phyloP scores from a whole-genome alignment of 768 basidiomycete species.

The Dacryopinax primogenitus region DNA sequence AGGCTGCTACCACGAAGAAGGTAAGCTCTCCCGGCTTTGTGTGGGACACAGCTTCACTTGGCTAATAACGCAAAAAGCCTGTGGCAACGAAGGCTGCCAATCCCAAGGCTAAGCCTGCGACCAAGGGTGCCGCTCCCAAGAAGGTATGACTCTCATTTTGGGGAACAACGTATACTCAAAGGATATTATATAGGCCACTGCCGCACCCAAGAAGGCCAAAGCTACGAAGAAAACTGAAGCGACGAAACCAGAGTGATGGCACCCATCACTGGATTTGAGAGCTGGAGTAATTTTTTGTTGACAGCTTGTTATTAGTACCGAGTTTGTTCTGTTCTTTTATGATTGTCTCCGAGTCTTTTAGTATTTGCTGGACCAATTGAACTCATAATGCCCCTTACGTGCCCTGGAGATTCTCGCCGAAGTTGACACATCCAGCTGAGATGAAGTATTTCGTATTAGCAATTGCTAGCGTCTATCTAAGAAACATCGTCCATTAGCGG shows the following conservation, averaged over 20 bases:
- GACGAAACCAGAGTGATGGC: neutral
- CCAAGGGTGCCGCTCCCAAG: neutral
- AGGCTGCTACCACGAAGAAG: slow-evolving; percentile 24
- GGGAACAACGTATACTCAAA: neutral
- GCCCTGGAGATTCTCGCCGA: neutral
- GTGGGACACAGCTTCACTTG: neutral
- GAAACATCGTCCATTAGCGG: slow-evolving; percentile 4
- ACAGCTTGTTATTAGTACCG: neutral
- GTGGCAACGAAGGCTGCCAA: slow-evolving; percentile 12
- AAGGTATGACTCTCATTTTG: neutral
- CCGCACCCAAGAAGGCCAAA: slow-evolving; percentile 1
- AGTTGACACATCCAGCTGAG: neutral
- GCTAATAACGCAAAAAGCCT: slow-evolving; percentile 6
- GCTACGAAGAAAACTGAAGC: slow-evolving; percentile 13
- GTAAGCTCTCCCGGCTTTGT: neutral
- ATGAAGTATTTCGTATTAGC: neutral
- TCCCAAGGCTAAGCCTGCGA: neutral
- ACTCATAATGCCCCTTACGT: no score
- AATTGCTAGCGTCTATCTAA: neutral
- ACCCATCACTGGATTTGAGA: neutral
- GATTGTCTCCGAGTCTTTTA: neutral
- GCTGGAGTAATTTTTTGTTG: neutral
- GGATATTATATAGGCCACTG: neutral
- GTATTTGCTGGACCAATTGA: no score
- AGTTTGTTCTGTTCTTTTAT: neutral